Evolutionary conservation across 805 yeast species (phyloP), one percentile per base, ranked within the genome.

Genomic region (Blastobotrys mokoenaii): DNA sequence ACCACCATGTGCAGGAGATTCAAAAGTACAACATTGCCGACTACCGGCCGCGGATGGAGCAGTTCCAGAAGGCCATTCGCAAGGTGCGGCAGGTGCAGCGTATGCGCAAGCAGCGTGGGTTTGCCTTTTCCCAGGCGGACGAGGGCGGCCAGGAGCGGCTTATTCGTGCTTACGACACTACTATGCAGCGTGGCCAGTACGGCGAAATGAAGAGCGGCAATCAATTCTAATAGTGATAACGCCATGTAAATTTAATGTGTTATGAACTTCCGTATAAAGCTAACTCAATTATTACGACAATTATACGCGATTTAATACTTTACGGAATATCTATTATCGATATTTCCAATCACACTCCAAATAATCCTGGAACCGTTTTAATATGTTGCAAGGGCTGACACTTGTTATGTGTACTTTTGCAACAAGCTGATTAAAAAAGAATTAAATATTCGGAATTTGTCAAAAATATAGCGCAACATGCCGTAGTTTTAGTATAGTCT

Each of bases 21-120:
- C 99, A 93, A 65, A 93, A 93, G 67, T 88, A 81, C 65, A 89
- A 90, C 58, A 84, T 88, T 50, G 90, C 84, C 50, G 96, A 90
- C 61, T 84, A 84, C 63, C 76, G 95, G 52, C 98, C 99, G n/a
- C 79, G 96, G 55, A 79, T 89, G 76, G 95, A 88, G 55, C 95
- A 89, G 52, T 93, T 93, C 73, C 98, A 93, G 65, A 88, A 84
- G 63, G 97, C 97, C 4, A 93, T 93, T 46, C 76, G 97, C 60
- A 93, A 88, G 61, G 97, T 93, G 18, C 82, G 99, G 65, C 99
- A 94, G 65, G 97, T 93, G 33, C 96, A 90, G 64, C 77, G 99
- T 64, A 90, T 93, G 85, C 84, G 94, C 62, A 93, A 93, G 60
- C 98, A 93, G 67, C 80, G 97, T 66, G 99, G 99, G 4, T 93